Percentiles rank a stretch among this genome's conserved stretches.
Evolutionary conservation across 352 stramenopile genomes (phyloP).

Genomic region (Pythium inflatum): DNA sequence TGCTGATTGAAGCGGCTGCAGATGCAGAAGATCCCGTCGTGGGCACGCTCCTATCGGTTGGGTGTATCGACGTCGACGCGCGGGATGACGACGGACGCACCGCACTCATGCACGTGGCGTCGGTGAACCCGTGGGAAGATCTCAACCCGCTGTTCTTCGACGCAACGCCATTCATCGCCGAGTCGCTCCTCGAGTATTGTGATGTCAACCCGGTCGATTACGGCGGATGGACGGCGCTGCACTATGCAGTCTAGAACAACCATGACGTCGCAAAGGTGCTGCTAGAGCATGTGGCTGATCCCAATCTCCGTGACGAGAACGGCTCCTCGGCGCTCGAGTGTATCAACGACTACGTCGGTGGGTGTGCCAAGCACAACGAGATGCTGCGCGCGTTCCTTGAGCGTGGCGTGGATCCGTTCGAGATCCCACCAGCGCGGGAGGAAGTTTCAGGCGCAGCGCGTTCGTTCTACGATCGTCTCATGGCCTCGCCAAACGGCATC

Average conservation of each 20-base stretch:
- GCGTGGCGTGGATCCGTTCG: background rate
- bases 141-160: background rate
- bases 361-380: background rate
- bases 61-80: conserved; percentile 4
- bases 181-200: background rate
- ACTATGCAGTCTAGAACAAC: background rate
- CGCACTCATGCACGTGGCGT: background rate
- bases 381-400: background rate
- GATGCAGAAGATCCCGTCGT: background rate
- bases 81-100: background rate
- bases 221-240: conserved; percentile 6
- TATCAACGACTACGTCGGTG: background rate
- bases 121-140: background rate
- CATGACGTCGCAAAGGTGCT: background rate
- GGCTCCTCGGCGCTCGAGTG: background rate
- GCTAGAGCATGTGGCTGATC: background rate
- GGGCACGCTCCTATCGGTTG: background rate
- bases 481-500: background rate
- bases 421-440: background rate
- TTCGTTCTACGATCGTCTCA: background rate
- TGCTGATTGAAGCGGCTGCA: background rate
- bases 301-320: background rate
- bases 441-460: background rate
- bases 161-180: background rate
- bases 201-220: background rate